Percentiles rank a stretch among this genome's conserved stretches.
Conservation (phyloP, 2,329 filamentous ascomycete species). For the Penicillium sp. region DNA sequence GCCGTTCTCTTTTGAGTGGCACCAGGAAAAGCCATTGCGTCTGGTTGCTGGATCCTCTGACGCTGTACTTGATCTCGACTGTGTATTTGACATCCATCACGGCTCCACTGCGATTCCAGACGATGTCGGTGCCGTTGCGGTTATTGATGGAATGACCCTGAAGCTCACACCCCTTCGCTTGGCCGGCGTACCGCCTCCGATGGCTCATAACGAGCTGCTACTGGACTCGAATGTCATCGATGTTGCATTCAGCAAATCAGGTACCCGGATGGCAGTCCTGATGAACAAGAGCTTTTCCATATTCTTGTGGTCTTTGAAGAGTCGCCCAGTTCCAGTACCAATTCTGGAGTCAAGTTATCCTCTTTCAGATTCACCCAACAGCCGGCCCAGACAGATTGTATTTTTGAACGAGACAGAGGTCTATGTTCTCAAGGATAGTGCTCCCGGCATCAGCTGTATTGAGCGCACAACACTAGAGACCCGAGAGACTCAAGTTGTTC, state of each 20-base stretch:
- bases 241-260: conserved; percentile 70
- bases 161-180: conserved; percentile 84
- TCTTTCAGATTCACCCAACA: conserved; percentile 33
- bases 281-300: conserved; percentile 68
- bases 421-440: conserved; percentile 46
- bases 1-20: conserved; percentile 63
- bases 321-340: conserved; percentile 40
- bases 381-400: conserved; percentile 50
- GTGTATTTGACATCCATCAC: conserved; percentile 67
- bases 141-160: conserved; percentile 77
- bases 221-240: conserved; percentile 69
- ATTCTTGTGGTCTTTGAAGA: conserved; percentile 68
- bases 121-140: conserved; percentile 78
- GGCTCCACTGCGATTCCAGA: conserved; percentile 71
- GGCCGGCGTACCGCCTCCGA: conserved; percentile 88
- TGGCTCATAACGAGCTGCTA: conserved; percentile 77
- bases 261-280: conserved; percentile 71
- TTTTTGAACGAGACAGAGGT: conserved; percentile 50
- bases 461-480: conserved; percentile 42
- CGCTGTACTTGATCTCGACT: conserved; percentile 65
- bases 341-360: conserved; percentile 45
- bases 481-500: conserved; percentile 34
- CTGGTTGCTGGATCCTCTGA: conserved; percentile 60
- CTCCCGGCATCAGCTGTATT: conserved; percentile 36
- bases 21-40: conserved; percentile 79